These are phyloP conservation scores for Sporobolomyces roseus DNA, from an alignment of 768 basidiomycete genomes.

Conservation along the genomic window DNA sequence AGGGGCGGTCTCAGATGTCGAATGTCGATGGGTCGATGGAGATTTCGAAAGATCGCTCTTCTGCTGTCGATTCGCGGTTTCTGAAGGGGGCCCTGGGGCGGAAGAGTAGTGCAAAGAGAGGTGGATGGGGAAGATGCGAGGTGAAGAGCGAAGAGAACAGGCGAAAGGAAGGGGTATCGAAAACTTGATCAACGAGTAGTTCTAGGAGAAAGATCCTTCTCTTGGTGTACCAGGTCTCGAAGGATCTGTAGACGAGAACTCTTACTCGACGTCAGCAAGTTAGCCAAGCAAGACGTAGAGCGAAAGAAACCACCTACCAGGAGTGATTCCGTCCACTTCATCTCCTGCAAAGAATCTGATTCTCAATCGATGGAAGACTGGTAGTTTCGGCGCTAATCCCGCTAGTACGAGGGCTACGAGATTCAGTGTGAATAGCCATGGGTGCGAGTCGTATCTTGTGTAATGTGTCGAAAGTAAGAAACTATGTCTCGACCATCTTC, in stretches of 20 bases:
- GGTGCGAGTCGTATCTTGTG: constrained; percentile 87
- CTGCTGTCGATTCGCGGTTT: no score
- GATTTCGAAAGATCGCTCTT: no score
- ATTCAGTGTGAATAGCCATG: constrained; percentile 76
- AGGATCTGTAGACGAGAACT: neutral
- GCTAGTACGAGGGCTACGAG: constrained; percentile 66
- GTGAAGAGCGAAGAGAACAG: no score
- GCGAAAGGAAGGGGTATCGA: no score
- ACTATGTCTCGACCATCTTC: constrained; percentile 51
- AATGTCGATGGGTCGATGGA: no score
- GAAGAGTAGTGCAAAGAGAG: no score
- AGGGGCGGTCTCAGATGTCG: no score
- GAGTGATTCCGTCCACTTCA: constrained; percentile 13
- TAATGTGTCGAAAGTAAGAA: constrained; percentile 98
- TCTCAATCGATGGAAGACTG: constrained; percentile 50
- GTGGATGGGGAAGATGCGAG: no score
- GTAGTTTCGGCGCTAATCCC: constrained; percentile 91
- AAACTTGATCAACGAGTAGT: no score
- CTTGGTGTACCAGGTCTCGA: constrained; percentile 12
- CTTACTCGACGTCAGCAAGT: neutral
- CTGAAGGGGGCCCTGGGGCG: no score
- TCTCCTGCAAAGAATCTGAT: constrained; percentile 44
- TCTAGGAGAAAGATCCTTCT: neutral
- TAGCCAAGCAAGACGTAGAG: neutral
- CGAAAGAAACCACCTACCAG: constrained; percentile 11